These are phyloP conservation scores for Neurospora sp. DNA, from an alignment of 495 filamentous ascomycete species.

Conservation along the genomic window DNA sequence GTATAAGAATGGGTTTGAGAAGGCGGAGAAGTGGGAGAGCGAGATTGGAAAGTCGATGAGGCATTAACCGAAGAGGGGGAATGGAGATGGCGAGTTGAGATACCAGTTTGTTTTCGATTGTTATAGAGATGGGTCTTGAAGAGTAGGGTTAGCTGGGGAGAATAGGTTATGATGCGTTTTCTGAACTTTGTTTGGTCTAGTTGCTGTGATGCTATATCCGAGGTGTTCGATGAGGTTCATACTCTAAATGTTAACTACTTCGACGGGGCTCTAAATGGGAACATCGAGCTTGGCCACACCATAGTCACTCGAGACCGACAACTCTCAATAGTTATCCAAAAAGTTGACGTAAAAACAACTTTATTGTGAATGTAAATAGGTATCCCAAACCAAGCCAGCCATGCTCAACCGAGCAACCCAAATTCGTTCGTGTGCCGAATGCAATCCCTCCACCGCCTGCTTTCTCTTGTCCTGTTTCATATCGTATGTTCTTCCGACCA, in stretches of 20 bases:
- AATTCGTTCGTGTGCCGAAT: neutral
- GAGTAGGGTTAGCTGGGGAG: neutral
- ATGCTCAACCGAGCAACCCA: neutral
- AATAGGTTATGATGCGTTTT: neutral
- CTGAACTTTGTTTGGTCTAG: neutral
- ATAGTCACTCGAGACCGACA: neutral
- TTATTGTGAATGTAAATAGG: neutral
- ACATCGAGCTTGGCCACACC: neutral
- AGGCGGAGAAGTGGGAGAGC: conserved; percentile 71
- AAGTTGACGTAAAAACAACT: neutral
- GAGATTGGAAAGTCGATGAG: conserved; percentile 76
- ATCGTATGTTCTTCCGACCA: neutral
- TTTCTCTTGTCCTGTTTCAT: neutral
- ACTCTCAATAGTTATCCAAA: neutral
- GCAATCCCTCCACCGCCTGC: neutral
- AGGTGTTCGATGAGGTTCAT: neutral
- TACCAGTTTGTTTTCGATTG: neutral
- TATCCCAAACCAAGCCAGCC: neutral
- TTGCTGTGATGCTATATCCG: neutral
- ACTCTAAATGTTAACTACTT: neutral
- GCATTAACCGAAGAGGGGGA: conserved; percentile 5
- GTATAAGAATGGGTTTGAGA: conserved; percentile 72
- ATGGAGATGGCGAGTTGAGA: neutral
- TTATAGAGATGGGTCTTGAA: too few relatives aligned
- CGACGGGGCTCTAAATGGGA: neutral